Conservation (phyloP, 1,139 yeast species). For the Kazachstania sp. region DNA sequence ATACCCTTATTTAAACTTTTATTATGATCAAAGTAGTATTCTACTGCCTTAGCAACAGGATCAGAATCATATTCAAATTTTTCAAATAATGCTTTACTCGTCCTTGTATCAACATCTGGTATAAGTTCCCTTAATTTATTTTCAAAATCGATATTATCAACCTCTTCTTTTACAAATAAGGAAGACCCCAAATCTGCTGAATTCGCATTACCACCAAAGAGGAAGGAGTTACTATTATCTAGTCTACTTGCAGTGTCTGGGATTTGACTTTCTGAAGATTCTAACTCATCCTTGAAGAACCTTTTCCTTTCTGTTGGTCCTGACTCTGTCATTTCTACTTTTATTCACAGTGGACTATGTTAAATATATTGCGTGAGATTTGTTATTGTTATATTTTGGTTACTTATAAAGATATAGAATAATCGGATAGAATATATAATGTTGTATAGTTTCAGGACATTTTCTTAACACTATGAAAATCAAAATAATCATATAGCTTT, state of each 20-base stretch:
- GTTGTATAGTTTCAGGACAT: too few relatives aligned
- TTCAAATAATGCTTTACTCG: conserved; percentile 4
- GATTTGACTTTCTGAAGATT: conserved; percentile 10
- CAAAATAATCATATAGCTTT: too few relatives aligned
- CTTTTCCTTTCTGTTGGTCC: conserved; percentile 7
- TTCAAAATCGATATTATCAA: neutral
- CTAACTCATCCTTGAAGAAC: conserved; percentile 35
- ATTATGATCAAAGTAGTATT: conserved; percentile 9
- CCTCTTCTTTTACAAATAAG: neutral
- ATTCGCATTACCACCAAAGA: conserved; percentile 3
- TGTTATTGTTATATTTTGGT: too few relatives aligned
- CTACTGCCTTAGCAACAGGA: conserved; percentile 7
- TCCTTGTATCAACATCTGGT: conserved; percentile 5
- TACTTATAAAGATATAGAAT: too few relatives aligned
- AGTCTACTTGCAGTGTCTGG: conserved; percentile 3
- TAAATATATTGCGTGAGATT: too few relatives aligned
- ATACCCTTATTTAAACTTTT: neutral
- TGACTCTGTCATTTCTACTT: neutral
- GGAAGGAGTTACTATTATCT: conserved; percentile 10
- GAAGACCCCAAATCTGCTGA: neutral
- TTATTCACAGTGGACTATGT: too few relatives aligned
- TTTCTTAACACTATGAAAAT: too few relatives aligned
- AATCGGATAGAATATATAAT: too few relatives aligned
- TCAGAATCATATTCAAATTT: conserved; percentile 4
- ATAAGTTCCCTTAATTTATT: conserved; percentile 6